Evolutionary conservation across 2,329 filamentous ascomycete species (phyloP).

Genomic region (Cladosporium sp.): DNA sequence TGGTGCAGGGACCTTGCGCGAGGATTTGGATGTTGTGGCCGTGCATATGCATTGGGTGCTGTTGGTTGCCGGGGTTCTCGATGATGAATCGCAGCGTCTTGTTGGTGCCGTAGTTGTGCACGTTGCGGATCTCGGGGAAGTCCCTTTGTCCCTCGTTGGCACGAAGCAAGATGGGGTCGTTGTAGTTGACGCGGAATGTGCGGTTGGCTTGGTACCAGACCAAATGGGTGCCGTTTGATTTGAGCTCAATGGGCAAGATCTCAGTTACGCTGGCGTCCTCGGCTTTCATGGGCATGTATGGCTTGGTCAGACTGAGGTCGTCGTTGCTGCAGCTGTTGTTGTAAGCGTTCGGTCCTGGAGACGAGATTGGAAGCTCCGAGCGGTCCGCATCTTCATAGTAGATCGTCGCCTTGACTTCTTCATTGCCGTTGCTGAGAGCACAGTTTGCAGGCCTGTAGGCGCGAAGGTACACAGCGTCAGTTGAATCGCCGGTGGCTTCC

Average conservation of each 20-base stretch:
- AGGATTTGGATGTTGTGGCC: constrained; percentile 53
- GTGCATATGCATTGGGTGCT: constrained; percentile 48
- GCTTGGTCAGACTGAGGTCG: constrained; percentile 55
- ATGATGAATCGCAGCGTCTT: constrained; percentile 45
- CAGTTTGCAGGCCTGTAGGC: constrained; percentile 33
- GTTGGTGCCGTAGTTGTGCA: constrained; percentile 45
- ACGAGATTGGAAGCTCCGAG: constrained; percentile 46
- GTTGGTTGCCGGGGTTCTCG: constrained; percentile 40
- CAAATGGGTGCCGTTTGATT: constrained; percentile 48
- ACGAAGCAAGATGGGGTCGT: constrained; percentile 42
- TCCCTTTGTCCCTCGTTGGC: constrained; percentile 36
- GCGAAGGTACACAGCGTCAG: constrained; percentile 42
- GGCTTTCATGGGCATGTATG: constrained; percentile 53
- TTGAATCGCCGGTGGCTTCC: constrained; percentile 37
- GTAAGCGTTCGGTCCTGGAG: constrained; percentile 38
- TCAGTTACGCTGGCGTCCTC: constrained; percentile 35
- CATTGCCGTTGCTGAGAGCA: constrained; percentile 40
- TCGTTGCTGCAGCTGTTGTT: constrained; percentile 60
- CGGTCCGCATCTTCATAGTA: constrained; percentile 65
- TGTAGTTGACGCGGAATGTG: constrained; percentile 54
- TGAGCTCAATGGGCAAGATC: constrained; percentile 51
- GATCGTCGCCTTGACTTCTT: constrained; percentile 60
- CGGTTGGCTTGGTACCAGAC: constrained; percentile 58
- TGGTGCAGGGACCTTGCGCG: constrained; percentile 37
- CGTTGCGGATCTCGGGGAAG: constrained; percentile 36